Conservation (phyloP, 257 asterid genomes). For the Forsythia suspensa region DNA sequence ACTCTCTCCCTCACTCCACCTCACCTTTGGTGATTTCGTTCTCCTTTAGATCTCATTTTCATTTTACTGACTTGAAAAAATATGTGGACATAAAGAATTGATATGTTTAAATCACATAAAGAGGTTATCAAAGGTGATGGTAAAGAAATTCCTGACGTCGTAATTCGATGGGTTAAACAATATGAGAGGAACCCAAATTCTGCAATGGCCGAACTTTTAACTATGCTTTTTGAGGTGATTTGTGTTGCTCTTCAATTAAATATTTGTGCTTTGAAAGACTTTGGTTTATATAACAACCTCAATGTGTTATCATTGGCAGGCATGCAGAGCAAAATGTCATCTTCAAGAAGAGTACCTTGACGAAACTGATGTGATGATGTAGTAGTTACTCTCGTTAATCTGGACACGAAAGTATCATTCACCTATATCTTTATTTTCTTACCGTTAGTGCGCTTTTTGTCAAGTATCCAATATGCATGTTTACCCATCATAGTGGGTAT, state of each 20-base stretch:
- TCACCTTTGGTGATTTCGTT: not conserved
- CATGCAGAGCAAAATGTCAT: slow-evolving; percentile 82
- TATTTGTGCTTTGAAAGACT: slow-evolving; percentile 8
- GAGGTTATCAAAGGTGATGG: slow-evolving; percentile 78
- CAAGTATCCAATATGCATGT: no score
- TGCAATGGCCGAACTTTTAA: slow-evolving; percentile 73
- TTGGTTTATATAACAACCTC: slow-evolving; percentile 15
- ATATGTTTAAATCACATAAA: slow-evolving; percentile 35
- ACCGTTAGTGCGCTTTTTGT: not conserved
- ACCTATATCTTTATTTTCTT: not conserved
- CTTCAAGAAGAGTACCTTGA: slow-evolving; percentile 69
- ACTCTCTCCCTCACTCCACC: not conserved
- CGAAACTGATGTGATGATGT: slow-evolving; percentile 83
- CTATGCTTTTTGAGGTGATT: slow-evolving; percentile 85
- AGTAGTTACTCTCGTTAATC: slow-evolving; percentile 83
- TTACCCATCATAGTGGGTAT: no score
- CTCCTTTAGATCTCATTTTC: not conserved
- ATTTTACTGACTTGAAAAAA: not conserved
- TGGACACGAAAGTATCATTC: slow-evolving; percentile 84
- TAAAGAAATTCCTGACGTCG: slow-evolving; percentile 75
- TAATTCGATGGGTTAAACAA: slow-evolving; percentile 80
- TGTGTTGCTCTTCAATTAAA: slow-evolving; percentile 10
- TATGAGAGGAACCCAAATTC: slow-evolving; percentile 72
- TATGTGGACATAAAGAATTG: not conserved
- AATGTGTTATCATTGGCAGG: slow-evolving; percentile 47